A percentile compares a stretch with the other conserved stretches of the same genome.
phyloP scores from a whole-genome alignment of 805 yeast species.

The Wickerhamiella spandovensis region DNA sequence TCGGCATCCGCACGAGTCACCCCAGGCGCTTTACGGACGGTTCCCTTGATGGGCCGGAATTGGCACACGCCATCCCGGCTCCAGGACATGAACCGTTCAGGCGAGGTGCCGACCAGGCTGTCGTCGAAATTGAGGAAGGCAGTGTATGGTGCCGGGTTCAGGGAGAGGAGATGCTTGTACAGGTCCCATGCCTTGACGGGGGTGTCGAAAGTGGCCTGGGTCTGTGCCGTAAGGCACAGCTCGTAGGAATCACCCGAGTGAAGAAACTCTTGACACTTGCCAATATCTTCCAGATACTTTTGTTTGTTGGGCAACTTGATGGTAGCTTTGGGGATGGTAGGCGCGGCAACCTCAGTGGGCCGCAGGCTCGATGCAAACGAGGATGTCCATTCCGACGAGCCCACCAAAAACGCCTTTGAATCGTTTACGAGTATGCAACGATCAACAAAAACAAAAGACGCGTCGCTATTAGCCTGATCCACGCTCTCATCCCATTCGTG shows the following conservation, averaged over 20 bases:
- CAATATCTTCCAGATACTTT: slow-evolving; percentile 42
- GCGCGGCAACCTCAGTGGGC: not conserved
- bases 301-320: slow-evolving; percentile 35
- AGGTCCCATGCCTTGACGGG: slow-evolving; percentile 54
- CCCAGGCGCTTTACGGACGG: slow-evolving; percentile 54
- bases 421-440: slow-evolving; percentile 11
- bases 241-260: slow-evolving; percentile 86
- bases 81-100: slow-evolving; percentile 89
- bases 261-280: slow-evolving; percentile 51
- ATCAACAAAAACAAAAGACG: slow-evolving; percentile 15
- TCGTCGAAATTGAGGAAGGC: slow-evolving; percentile 62
- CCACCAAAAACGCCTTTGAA: slow-evolving; percentile 6
- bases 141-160: slow-evolving; percentile 89
- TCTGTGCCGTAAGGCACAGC: slow-evolving; percentile 72
- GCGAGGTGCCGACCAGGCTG: slow-evolving; percentile 71
- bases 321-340: slow-evolving; percentile 8
- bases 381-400: slow-evolving; percentile 6
- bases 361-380: not conserved
- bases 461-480: slow-evolving; percentile 14
- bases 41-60: slow-evolving; percentile 91
- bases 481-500: slow-evolving; percentile 3
- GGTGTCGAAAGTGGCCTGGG: slow-evolving; percentile 40
- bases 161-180: slow-evolving; percentile 53
- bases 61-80: slow-evolving; percentile 40
- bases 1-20: slow-evolving; percentile 49